Conservation (phyloP, 208 protist genomes). For the Crithidia bombi region DNA sequence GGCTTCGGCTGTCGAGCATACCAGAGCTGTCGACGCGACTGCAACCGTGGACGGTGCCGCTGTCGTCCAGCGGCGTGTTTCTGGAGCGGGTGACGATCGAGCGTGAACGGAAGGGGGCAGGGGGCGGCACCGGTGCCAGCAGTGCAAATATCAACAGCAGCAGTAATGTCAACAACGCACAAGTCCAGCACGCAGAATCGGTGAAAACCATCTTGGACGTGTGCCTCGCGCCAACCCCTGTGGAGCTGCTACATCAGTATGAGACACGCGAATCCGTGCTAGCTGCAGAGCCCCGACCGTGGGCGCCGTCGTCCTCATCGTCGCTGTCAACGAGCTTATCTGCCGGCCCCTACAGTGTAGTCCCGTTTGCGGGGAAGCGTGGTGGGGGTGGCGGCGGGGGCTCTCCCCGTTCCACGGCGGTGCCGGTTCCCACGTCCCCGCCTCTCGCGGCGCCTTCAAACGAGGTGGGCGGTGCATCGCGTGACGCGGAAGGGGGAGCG, state of each 20-base stretch:
- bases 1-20: slow-evolving; percentile 48
- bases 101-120: slow-evolving; percentile 31
- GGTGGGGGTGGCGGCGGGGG: not conserved
- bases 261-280: slow-evolving; percentile 48
- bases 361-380: slow-evolving; percentile 21
- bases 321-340: not conserved
- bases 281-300: slow-evolving; percentile 19
- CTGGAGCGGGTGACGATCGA: slow-evolving; percentile 69
- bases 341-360: slow-evolving; percentile 29
- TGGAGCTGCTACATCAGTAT: slow-evolving; percentile 60
- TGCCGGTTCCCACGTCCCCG: not conserved
- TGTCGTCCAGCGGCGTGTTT: slow-evolving; percentile 43
- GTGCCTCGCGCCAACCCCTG: slow-evolving; percentile 49
- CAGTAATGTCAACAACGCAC: slow-evolving; percentile 3
- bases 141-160: not conserved
- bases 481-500: not conserved
- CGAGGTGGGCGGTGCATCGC: not conserved
- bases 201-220: slow-evolving; percentile 53
- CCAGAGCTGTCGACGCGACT: slow-evolving; percentile 46
- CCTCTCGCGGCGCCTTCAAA: not conserved
- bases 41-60: slow-evolving; percentile 61
- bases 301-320: slow-evolving; percentile 19
- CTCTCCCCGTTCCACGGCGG: slow-evolving; percentile 9
- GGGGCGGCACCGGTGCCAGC: not conserved
- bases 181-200: not conserved